Evolutionary conservation across 352 stramenopile species (phyloP).

Genomic region (Globisporangium lucens): DNA sequence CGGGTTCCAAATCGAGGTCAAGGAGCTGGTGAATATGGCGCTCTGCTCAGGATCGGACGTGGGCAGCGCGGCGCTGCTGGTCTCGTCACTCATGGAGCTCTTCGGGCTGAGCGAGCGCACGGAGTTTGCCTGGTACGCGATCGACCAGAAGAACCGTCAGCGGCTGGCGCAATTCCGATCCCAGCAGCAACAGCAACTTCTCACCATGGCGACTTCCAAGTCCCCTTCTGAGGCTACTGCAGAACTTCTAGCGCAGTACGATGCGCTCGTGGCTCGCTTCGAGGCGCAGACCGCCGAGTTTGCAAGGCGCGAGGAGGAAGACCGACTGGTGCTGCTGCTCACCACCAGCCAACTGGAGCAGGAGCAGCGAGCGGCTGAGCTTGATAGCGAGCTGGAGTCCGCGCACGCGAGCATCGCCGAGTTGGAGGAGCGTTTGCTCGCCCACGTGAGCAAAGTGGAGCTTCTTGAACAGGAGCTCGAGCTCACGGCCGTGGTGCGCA

Average conservation of each 20-base stretch:
- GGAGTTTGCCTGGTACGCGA: slow-evolving; percentile 38
- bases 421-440: slow-evolving; percentile 5
- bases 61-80: slow-evolving; percentile 2
- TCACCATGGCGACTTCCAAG: neutral
- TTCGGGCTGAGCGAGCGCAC: slow-evolving; percentile 47
- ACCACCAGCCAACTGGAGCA: slow-evolving; percentile 9
- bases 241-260: neutral
- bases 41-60: neutral
- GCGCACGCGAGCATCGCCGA: slow-evolving; percentile 1
- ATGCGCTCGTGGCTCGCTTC: neutral
- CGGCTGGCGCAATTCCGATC: slow-evolving; percentile 24
- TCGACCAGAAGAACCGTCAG: slow-evolving; percentile 48
- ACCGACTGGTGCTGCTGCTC: slow-evolving; percentile 8
- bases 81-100: slow-evolving; percentile 31
- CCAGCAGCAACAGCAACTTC: slow-evolving; percentile 12
- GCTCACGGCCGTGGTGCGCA: slow-evolving; percentile 11
- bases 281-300: slow-evolving; percentile 11
- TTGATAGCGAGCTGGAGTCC: slow-evolving; percentile 10
- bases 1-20: slow-evolving; percentile 34
- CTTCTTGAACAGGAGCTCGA: slow-evolving; percentile 17
- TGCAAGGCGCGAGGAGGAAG: slow-evolving; percentile 18
- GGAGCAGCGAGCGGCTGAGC: neutral
- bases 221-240: neutral
- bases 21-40: slow-evolving; percentile 9
- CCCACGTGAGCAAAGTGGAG: slow-evolving; percentile 11